Conservation (phyloP, 2,329 filamentous ascomycete genomes). For the Fusarium sp. region DNA sequence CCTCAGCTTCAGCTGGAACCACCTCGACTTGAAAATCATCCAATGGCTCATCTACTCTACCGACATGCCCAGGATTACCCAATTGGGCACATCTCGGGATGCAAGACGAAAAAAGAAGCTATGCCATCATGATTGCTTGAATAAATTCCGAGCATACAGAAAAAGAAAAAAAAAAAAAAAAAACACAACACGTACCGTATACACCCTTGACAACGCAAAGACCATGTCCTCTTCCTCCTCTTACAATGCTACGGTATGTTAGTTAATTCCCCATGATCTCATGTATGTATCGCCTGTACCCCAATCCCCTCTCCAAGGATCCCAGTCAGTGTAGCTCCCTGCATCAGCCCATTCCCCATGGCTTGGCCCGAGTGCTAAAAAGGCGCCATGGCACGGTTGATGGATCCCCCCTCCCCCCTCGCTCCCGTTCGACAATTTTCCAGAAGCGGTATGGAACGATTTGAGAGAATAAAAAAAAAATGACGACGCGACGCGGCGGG, state of each 20-base stretch:
- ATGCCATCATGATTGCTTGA: not conserved
- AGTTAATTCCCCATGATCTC: slow-evolving; percentile 11
- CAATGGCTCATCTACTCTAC: not conserved
- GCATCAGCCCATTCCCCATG: slow-evolving; percentile 43
- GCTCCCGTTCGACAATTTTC: slow-evolving; percentile 26
- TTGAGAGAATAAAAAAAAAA: slow-evolving; percentile 24
- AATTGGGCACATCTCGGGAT: not conserved
- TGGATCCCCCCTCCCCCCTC: not conserved
- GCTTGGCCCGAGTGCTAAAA: slow-evolving; percentile 19
- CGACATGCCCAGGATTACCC: not conserved
- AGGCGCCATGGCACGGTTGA: slow-evolving; percentile 29
- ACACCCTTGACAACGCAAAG: slow-evolving; percentile 9
- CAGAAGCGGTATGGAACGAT: slow-evolving; percentile 43
- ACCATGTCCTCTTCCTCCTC: slow-evolving; percentile 7
- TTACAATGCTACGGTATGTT: slow-evolving; percentile 14
- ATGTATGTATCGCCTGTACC: slow-evolving; percentile 15
- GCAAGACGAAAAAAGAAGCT: not conserved
- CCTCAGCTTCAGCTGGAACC: slow-evolving; percentile 7
- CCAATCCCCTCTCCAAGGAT: slow-evolving; percentile 3
- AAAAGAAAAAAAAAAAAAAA: not conserved
- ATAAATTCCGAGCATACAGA: not conserved
- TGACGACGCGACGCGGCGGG: not conserved
- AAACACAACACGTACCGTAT: not conserved
- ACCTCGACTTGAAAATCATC: not conserved
- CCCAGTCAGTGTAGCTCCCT: slow-evolving; percentile 20